phyloP scores from a whole-genome alignment of 2,329 filamentous ascomycete species.

The Gyromitra esculenta region DNA sequence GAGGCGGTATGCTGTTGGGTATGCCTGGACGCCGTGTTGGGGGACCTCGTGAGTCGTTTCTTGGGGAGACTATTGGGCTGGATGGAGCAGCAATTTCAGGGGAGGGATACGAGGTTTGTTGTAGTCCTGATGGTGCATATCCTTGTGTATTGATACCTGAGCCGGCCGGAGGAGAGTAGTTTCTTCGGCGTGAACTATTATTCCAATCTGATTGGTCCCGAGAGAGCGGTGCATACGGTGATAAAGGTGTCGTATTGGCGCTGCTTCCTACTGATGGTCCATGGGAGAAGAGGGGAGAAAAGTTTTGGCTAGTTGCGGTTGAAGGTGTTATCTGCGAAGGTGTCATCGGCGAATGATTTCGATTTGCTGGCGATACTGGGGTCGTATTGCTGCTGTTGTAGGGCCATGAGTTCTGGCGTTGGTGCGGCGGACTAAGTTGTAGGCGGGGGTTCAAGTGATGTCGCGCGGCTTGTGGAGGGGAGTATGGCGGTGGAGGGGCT shows the following conservation, averaged over 20 bases:
- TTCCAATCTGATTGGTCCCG: constrained; percentile 49
- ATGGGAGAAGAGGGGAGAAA: constrained; percentile 49
- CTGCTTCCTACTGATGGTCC: constrained; percentile 39
- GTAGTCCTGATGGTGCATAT: constrained; percentile 51
- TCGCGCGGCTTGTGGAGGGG: constrained; percentile 44
- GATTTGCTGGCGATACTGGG: constrained; percentile 46
- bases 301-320: constrained; percentile 44
- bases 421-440: constrained; percentile 48
- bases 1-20: constrained; percentile 44
- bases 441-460: constrained; percentile 46
- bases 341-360: constrained; percentile 41
- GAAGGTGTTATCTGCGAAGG: constrained; percentile 49
- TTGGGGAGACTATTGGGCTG: constrained; percentile 33
- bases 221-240: constrained; percentile 41
- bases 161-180: constrained; percentile 45
- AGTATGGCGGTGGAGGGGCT: constrained; percentile 54
- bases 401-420: constrained; percentile 49
- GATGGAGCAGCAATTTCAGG: constrained; percentile 36
- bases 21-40: constrained; percentile 23
- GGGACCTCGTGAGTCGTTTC: constrained; percentile 30
- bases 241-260: constrained; percentile 51
- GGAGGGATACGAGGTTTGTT: constrained; percentile 51
- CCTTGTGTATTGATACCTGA: constrained; percentile 28
- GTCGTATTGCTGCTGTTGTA: constrained; percentile 47
- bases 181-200: constrained; percentile 34